These are phyloP conservation scores for Westerdykella ornata DNA, from an alignment of 2,329 filamentous ascomycete species.

Conservation along the genomic window DNA sequence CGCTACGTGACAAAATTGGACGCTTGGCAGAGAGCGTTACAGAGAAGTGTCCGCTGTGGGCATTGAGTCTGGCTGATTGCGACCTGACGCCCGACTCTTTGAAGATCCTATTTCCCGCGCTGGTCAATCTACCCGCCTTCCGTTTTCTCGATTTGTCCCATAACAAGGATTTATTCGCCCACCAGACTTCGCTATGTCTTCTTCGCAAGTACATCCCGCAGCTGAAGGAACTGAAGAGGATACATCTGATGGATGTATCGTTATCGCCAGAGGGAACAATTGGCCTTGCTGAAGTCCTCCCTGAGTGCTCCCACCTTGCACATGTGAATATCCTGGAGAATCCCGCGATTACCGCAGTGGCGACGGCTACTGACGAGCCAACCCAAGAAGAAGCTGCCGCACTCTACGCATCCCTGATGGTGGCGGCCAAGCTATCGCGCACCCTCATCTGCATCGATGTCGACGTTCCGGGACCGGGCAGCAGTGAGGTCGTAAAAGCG, in stretches of 20 bases:
- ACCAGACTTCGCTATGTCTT: conserved; percentile 66
- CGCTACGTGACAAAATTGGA: conserved; percentile 48
- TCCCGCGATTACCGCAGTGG: conserved; percentile 60
- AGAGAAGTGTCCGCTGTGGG: conserved; percentile 58
- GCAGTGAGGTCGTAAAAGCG: conserved; percentile 86
- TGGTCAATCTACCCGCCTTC: conserved; percentile 64
- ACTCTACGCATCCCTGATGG: conserved; percentile 83
- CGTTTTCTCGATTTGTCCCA: conserved; percentile 90
- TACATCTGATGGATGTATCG: conserved; percentile 79
- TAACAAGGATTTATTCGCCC: conserved; percentile 72
- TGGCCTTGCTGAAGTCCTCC: conserved; percentile 80
- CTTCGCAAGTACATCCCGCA: conserved; percentile 80
- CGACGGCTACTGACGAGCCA: conserved; percentile 68
- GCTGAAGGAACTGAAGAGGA: conserved; percentile 67
- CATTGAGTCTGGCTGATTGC: conserved; percentile 79
- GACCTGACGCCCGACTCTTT: conserved; percentile 68
- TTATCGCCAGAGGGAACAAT: conserved; percentile 85
- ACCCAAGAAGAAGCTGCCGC: conserved; percentile 90
- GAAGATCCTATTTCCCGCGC: conserved; percentile 65
- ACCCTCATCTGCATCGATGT: conserved; percentile 87
- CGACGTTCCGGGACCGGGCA: conserved; percentile 72
- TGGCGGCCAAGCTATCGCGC: conserved; percentile 74
- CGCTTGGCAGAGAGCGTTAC: conserved; percentile 48
- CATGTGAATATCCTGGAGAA: conserved; percentile 88
- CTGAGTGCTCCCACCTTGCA: conserved; percentile 72